Base-by-base conservation (phyloP, 1,284 basidiomycete species). In the Coniferiporia sulphurascens region DNA sequence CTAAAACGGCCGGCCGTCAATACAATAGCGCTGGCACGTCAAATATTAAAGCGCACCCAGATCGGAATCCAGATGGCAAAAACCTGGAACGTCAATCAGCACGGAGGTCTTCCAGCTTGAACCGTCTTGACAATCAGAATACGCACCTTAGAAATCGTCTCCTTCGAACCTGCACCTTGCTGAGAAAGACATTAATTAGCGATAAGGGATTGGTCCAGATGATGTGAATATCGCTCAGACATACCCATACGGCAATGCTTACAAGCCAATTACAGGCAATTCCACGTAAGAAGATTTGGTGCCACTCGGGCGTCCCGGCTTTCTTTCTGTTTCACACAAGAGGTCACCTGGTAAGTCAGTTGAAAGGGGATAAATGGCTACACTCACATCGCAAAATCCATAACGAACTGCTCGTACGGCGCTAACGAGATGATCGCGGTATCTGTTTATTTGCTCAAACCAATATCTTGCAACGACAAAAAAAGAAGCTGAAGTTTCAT, bases 231-330 rank as follows among this genome's bases (percentile, higher is more conserved):
- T 17, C 15, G 17, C 2, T 21, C 22, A 51, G 45, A 70, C 84
- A 36, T 61, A 87, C 86, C 85, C 89, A 91, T 58, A 91, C 78
- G 3, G 88, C 89, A n/a, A 89, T 73, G 63, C 80, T 87, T 38
- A 91, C 89, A 1, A 91, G 76, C 83, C 86, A 88, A 65, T 91
- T 91, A 65, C 89, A 91, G 3, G 81, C 89, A 63, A 91, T 88
- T 0, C 87, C 89, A 19, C 88, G 78, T 17, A 90, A 71, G 72
- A 91, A 86, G 51, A 91, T 86, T 68, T 91, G 82, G 68, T 87
- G 77, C 86, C 86, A 89, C 44, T 77, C 71, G 1, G 87, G 87
- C 15, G 83, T 80, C 1, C 73, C 72, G 0, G 85, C 86, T 67
- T 88, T 89, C 53, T 80, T 71, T 50, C 86, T 87, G 55, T 8